These are phyloP conservation scores for Populus tomentosa DNA, from an alignment of 441 rosid genomes.

Conservation along the genomic window DNA sequence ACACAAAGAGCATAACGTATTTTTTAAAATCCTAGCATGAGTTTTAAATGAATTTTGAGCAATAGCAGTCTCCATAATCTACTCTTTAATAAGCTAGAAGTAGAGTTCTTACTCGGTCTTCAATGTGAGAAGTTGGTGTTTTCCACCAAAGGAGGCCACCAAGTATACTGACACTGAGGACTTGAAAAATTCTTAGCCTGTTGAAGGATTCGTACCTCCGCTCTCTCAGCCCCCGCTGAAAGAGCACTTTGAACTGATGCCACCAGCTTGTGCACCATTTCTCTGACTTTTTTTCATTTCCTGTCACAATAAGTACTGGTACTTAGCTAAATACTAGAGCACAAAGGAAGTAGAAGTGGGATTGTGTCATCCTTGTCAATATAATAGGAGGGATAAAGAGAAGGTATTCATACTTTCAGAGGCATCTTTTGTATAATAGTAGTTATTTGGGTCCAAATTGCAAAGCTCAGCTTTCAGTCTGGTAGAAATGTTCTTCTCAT, in stretches of 20 bases:
- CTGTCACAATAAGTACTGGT: constrained; percentile 26
- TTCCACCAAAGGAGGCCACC: constrained; percentile 98
- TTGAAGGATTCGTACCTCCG: constrained; percentile 84
- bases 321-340: not conserved
- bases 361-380: too few species aligned
- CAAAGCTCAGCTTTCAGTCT: constrained; percentile 75
- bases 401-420: constrained; percentile 35
- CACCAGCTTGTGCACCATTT: constrained; percentile 96
- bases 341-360: not conserved
- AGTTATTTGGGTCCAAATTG: constrained; percentile 40
- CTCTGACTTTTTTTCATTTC: constrained; percentile 41
- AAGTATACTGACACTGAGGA: constrained; percentile 78
- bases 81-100: not conserved
- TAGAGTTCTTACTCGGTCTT: constrained; percentile 56
- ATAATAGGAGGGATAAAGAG: not conserved
- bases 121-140: constrained; percentile 81
- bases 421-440: constrained; percentile 41
- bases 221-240: constrained; percentile 79
- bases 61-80: not conserved
- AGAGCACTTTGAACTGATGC: constrained; percentile 87
- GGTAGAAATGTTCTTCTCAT: constrained; percentile 69
- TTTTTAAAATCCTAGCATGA: too few species aligned
- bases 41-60: too few species aligned
- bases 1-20: too few species aligned
- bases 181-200: constrained; percentile 91